phyloP scores from a whole-genome alignment of 495 filamentous ascomycete genomes.

The Daldinia caldariorum region DNA sequence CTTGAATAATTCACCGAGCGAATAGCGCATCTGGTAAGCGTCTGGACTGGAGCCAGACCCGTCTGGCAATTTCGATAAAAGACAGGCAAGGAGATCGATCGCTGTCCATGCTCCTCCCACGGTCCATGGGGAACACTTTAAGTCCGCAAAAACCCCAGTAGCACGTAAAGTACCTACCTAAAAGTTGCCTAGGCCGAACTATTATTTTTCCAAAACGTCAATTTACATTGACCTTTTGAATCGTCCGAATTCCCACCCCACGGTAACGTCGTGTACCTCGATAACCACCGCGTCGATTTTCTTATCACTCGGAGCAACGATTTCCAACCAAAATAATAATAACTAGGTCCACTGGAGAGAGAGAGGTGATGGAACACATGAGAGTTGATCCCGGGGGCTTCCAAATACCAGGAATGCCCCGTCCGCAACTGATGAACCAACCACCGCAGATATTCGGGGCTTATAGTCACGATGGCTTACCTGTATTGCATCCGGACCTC shows the following conservation, averaged over 20 bases:
- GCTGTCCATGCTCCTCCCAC: conserved; percentile 1
- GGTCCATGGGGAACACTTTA: conserved; percentile 18
- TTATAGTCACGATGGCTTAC: conserved; percentile 68
- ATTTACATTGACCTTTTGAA: conserved; percentile 21
- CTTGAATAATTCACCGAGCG: conserved; percentile 22
- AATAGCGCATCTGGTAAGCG: conserved; percentile 30
- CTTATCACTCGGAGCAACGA: conserved; percentile 14
- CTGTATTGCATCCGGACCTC: conserved; percentile 65
- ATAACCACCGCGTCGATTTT: conserved; percentile 14
- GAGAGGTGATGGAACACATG: conserved; percentile 56
- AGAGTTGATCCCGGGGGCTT: conserved; percentile 53
- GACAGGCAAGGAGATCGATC: conserved; percentile 36
- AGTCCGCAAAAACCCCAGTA: conserved; percentile 34
- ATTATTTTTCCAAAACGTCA: conserved; percentile 34
- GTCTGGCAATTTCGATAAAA: conserved; percentile 11
- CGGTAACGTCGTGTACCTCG: conserved; percentile 26
- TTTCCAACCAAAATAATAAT: conserved; percentile 6
- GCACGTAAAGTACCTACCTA: conserved; percentile 35
- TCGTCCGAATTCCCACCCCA: background rate
- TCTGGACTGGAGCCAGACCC: conserved; percentile 18
- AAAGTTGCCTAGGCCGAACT: conserved; percentile 31
- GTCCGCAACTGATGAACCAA: conserved; percentile 69
- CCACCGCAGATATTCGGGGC: conserved; percentile 77
- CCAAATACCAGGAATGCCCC: conserved; percentile 59
- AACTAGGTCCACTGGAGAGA: conserved; percentile 8